Conservation (phyloP, 345 rosid species). For the Gossypioides kirkii region DNA sequence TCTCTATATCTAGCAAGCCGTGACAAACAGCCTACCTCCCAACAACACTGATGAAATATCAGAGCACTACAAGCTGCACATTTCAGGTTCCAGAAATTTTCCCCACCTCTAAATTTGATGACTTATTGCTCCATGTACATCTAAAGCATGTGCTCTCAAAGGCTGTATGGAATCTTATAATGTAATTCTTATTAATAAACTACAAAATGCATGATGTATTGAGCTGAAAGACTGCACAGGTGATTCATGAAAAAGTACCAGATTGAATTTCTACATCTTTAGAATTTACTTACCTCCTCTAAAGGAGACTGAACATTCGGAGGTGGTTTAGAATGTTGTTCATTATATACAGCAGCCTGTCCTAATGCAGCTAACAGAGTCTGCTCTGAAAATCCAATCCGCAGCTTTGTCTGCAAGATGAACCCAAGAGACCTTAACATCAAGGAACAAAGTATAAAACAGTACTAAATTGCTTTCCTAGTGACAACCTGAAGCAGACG, state of each 20-base stretch:
- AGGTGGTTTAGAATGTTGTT: slow-evolving; percentile 67
- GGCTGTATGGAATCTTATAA: not conserved
- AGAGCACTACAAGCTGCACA: not conserved
- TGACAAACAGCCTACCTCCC: not conserved
- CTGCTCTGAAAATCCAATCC: slow-evolving; percentile 76
- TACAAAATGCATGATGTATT: not conserved
- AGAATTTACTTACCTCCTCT: slow-evolving; percentile 61
- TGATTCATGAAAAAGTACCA: not conserved
- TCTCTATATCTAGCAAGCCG: not conserved
- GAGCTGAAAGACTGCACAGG: not conserved
- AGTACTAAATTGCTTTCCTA: slow-evolving; percentile 10
- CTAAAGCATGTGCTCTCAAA: not conserved
- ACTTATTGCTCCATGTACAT: not conserved
- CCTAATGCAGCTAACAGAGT: slow-evolving; percentile 91
- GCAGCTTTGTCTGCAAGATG: slow-evolving; percentile 57
- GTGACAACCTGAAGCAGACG: slow-evolving; percentile 84
- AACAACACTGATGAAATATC: not conserved
- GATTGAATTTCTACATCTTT: not conserved
- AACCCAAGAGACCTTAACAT: slow-evolving; percentile 12
- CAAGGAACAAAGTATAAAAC: not conserved
- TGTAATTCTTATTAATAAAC: not conserved
- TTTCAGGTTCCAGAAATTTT: not conserved
- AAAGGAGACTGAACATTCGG: slow-evolving; percentile 60
- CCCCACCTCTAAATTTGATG: not conserved
- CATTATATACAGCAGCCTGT: slow-evolving; percentile 79